Conservation (phyloP, 495 filamentous ascomycete species). For the Penicillium taxi region DNA sequence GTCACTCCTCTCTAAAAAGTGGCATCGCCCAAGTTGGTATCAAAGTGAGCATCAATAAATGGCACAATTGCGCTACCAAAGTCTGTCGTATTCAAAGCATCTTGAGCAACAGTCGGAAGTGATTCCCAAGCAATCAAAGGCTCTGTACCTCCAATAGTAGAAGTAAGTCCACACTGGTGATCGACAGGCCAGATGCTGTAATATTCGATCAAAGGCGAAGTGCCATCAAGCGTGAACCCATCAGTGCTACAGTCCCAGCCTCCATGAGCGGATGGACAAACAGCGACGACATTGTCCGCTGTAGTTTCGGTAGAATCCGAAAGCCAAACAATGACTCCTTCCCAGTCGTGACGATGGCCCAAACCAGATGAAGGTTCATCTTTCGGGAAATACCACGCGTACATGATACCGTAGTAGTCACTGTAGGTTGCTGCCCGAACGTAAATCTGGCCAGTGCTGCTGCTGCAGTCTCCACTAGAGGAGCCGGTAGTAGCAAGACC, state of each 20-base stretch:
- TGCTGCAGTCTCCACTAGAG: slow-evolving; percentile 33
- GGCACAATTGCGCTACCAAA: slow-evolving; percentile 17
- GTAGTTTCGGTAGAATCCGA: slow-evolving; percentile 22
- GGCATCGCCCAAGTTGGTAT: slow-evolving; percentile 11
- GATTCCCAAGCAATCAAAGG: slow-evolving; percentile 49
- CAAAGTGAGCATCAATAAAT: slow-evolving; percentile 15
- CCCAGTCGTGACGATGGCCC: slow-evolving; percentile 47
- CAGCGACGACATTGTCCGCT: slow-evolving; percentile 40
- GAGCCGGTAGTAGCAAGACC: slow-evolving; percentile 33
- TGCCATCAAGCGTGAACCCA: slow-evolving; percentile 29
- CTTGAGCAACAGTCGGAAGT: slow-evolving; percentile 23
- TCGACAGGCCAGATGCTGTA: slow-evolving; percentile 42
- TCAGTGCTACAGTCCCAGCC: slow-evolving; percentile 41
- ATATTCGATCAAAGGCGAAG: slow-evolving; percentile 40
- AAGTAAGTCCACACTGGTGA: slow-evolving; percentile 39
- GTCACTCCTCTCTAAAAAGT: slow-evolving; percentile 8
- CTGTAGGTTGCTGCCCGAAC: slow-evolving; percentile 25
- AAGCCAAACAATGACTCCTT: slow-evolving; percentile 45
- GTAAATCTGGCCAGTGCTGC: slow-evolving; percentile 45
- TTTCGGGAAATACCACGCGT: slow-evolving; percentile 48
- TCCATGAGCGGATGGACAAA: slow-evolving; percentile 46
- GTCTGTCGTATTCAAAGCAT: slow-evolving; percentile 17
- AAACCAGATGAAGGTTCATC: slow-evolving; percentile 34
- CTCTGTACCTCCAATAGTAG: slow-evolving; percentile 40
- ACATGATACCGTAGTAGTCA: slow-evolving; percentile 42